These are phyloP conservation scores for Paramicrosporidium saccamoebae DNA, from an alignment of 371 early-diverging fungal genomes.

Conservation along the genomic window DNA sequence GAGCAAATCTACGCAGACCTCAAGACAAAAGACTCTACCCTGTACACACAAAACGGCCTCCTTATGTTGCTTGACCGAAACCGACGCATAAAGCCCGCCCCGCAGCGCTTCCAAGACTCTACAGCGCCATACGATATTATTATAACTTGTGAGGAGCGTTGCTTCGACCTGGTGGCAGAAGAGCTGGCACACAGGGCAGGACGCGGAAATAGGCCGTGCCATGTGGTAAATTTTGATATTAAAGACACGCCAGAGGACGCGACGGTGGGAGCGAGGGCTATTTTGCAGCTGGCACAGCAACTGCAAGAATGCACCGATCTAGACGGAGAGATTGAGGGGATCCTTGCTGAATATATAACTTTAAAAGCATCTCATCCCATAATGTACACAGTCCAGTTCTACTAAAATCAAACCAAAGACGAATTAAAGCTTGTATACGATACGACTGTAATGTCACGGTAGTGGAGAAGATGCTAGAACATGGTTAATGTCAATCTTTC, in stretches of 20 bases:
- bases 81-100: slow-evolving; percentile 48
- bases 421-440: too few relatives aligned
- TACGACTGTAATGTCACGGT: too few relatives aligned
- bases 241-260: too few relatives aligned
- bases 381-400: too few relatives aligned
- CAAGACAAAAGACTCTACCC: slow-evolving; percentile 18
- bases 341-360: too few relatives aligned
- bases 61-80: slow-evolving; percentile 72
- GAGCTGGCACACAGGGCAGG: slow-evolving; percentile 6
- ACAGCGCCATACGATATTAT: slow-evolving; percentile 52
- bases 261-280: too few relatives aligned
- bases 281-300: too few relatives aligned
- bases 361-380: too few relatives aligned
- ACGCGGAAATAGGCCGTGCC: too few relatives aligned
- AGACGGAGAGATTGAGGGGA: neutral
- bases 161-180: slow-evolving; percentile 72
- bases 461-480: too few relatives aligned
- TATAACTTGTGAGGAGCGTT: slow-evolving; percentile 83
- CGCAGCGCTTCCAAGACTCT: slow-evolving; percentile 53
- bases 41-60: slow-evolving; percentile 63
- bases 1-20: slow-evolving; percentile 57
- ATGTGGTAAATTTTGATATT: neutral
- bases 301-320: neutral
- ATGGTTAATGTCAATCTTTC: too few relatives aligned
- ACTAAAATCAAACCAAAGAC: too few relatives aligned